Evolutionary conservation across 768 basidiomycete species (phyloP).

Genomic region (Pluteus cervinus): DNA sequence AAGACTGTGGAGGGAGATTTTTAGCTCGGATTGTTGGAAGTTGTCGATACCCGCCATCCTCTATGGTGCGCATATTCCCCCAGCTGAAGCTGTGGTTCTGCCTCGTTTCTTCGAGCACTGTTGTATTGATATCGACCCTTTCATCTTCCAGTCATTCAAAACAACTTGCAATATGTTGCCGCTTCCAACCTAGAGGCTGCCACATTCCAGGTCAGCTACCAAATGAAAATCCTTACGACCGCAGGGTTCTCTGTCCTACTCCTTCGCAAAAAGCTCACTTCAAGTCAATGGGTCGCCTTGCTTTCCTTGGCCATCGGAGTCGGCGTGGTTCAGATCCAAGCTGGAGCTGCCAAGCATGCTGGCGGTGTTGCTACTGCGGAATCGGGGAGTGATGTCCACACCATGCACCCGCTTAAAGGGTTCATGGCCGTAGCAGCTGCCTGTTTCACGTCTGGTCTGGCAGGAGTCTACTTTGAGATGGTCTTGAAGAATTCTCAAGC

Average conservation of each 20-base stretch:
- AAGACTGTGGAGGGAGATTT: slow-evolving; percentile 61
- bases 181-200: slow-evolving; percentile 91
- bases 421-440: slow-evolving; percentile 87
- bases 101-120: neutral
- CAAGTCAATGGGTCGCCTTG: slow-evolving; percentile 80
- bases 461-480: slow-evolving; percentile 98
- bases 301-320: slow-evolving; percentile 85
- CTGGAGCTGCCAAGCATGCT: slow-evolving; percentile 25
- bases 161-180: slow-evolving; percentile 93
- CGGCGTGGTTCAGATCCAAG: slow-evolving; percentile 83
- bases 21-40: slow-evolving; percentile 95
- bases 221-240: slow-evolving; percentile 96
- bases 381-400: slow-evolving; percentile 24
- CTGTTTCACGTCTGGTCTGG: slow-evolving; percentile 93
- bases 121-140: slow-evolving; percentile 8
- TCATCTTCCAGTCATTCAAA: slow-evolving; percentile 68
- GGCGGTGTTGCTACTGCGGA: slow-evolving; percentile 4
- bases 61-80: slow-evolving; percentile 46
- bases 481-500: slow-evolving; percentile 85
- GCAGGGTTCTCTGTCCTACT: slow-evolving; percentile 84
- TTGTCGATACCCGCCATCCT: slow-evolving; percentile 94
- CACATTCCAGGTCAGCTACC: slow-evolving; percentile 95
- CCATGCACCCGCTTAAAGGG: slow-evolving; percentile 80
- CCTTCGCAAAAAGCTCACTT: slow-evolving; percentile 67
- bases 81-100: neutral